These are phyloP conservation scores for Phytophthora capsici DNA, from an alignment of 352 stramenopile species.

Conservation along the genomic window DNA sequence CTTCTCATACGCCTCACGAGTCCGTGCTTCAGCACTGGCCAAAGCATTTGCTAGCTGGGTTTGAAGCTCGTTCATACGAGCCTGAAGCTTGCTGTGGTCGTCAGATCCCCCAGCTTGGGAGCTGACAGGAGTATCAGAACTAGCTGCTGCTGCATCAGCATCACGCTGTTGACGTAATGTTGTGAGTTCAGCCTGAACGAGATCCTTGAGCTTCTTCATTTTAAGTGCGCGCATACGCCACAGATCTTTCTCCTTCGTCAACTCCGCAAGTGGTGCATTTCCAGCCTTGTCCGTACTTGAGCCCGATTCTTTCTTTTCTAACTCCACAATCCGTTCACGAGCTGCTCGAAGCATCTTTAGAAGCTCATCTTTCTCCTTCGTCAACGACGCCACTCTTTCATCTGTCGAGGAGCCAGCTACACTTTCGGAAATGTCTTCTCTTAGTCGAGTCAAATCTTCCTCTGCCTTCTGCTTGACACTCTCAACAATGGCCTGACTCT, in stretches of 20 bases:
- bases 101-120: slow-evolving; percentile 10
- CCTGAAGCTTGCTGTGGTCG: slow-evolving; percentile 39
- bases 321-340: slow-evolving; percentile 22
- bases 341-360: slow-evolving; percentile 29
- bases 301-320: slow-evolving; percentile 26
- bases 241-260: slow-evolving; percentile 71
- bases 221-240: slow-evolving; percentile 83
- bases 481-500: slow-evolving; percentile 77
- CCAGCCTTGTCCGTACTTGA: slow-evolving; percentile 1
- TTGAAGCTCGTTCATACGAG: slow-evolving; percentile 43
- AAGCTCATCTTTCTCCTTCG: slow-evolving; percentile 39
- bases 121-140: neutral
- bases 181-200: slow-evolving; percentile 63
- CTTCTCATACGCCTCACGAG: slow-evolving; percentile 52
- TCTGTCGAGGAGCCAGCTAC: neutral
- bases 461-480: slow-evolving; percentile 62
- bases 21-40: slow-evolving; percentile 36
- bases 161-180: slow-evolving; percentile 43
- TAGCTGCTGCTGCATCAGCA: slow-evolving; percentile 10
- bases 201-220: slow-evolving; percentile 87
- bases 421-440: slow-evolving; percentile 28
- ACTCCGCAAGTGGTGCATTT: slow-evolving; percentile 21
- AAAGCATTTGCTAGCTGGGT: slow-evolving; percentile 44
- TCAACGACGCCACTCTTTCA: slow-evolving; percentile 24
- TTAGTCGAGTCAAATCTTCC: slow-evolving; percentile 41